Conservation (phyloP, 1,139 yeast genomes). For the Petasospora fabianii region DNA sequence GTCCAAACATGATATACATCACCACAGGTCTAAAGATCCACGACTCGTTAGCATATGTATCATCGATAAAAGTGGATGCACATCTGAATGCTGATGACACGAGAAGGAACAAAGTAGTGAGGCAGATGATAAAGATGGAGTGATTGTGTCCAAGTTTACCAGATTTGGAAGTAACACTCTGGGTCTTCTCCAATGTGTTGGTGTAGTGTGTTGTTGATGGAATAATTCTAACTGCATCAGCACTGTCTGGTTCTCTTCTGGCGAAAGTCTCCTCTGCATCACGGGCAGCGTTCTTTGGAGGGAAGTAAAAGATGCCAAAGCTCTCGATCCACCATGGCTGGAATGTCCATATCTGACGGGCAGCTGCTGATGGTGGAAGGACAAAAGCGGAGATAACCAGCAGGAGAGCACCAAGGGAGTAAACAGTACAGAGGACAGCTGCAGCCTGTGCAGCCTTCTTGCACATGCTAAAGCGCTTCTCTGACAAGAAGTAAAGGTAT, state of each 20-base stretch:
- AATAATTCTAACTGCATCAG: conserved; percentile 41
- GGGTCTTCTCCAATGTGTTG: conserved; percentile 32
- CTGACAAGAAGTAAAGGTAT: conserved; percentile 52
- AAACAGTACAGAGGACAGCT: conserved; percentile 52
- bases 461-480: conserved; percentile 44
- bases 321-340: conserved; percentile 82
- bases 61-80: conserved; percentile 47
- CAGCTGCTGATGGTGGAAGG: conserved; percentile 53
- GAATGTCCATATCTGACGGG: conserved; percentile 52
- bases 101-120: conserved; percentile 52
- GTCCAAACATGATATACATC: conserved; percentile 67
- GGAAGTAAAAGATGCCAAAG: conserved; percentile 53
- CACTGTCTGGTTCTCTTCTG: conserved; percentile 49
- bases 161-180: conserved; percentile 30
- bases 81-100: conserved; percentile 57
- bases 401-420: conserved; percentile 50
- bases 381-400: conserved; percentile 51
- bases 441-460: conserved; percentile 58
- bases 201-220: conserved; percentile 38
- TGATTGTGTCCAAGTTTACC: conserved; percentile 44
- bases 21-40: conserved; percentile 51
- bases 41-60: conserved; percentile 31
- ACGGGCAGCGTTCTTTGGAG: conserved; percentile 43
- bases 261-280: conserved; percentile 51
- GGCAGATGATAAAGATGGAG: conserved; percentile 44